Percentiles rank a stretch among this genome's conserved stretches.
These are phyloP conservation scores for Haplosporangium sp. DNA, from an alignment of 371 early-diverging fungal genomes.

Conservation along the genomic window DNA sequence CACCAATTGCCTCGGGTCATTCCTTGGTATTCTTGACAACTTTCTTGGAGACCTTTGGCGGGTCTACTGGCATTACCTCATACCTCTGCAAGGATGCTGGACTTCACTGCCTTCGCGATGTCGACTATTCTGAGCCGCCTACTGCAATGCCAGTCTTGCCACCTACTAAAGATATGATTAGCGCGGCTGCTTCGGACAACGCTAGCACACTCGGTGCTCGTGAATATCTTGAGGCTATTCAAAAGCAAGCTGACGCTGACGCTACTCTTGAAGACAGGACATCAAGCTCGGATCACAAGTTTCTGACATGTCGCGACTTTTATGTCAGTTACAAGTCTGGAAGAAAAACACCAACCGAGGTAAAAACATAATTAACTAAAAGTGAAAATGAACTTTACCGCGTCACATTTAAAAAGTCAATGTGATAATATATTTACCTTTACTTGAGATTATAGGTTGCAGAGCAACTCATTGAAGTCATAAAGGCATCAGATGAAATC, in stretches of 20 bases:
- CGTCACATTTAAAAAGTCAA: too few relatives aligned
- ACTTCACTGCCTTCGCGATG: slow-evolving; percentile 26
- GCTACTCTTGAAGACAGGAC: not conserved
- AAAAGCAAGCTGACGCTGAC: slow-evolving; percentile 25
- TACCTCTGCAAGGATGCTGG: slow-evolving; percentile 44
- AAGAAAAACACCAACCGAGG: slow-evolving; percentile 35
- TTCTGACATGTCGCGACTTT: slow-evolving; percentile 53
- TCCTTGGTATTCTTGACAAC: slow-evolving; percentile 32
- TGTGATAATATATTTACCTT: not conserved
- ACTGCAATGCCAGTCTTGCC: slow-evolving; percentile 40
- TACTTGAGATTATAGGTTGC: slow-evolving; percentile 32
- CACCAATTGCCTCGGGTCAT: slow-evolving; percentile 35
- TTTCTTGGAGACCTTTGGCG: slow-evolving; percentile 35
- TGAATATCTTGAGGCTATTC: slow-evolving; percentile 21
- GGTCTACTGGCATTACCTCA: slow-evolving; percentile 21
- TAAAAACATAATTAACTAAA: not conserved
- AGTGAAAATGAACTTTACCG: not conserved
- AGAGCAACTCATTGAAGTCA: slow-evolving; percentile 42
- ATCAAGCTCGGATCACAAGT: not conserved
- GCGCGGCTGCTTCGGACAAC: slow-evolving; percentile 12
- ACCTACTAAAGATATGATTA: slow-evolving; percentile 29
- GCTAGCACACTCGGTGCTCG: slow-evolving; percentile 12
- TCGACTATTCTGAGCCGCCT: slow-evolving; percentile 29
- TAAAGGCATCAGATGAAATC: slow-evolving; percentile 40
- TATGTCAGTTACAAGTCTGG: slow-evolving; percentile 53